phyloP scores from a whole-genome alignment of 2,329 filamentous ascomycete species.

The Purpureocillium lavendulum region DNA sequence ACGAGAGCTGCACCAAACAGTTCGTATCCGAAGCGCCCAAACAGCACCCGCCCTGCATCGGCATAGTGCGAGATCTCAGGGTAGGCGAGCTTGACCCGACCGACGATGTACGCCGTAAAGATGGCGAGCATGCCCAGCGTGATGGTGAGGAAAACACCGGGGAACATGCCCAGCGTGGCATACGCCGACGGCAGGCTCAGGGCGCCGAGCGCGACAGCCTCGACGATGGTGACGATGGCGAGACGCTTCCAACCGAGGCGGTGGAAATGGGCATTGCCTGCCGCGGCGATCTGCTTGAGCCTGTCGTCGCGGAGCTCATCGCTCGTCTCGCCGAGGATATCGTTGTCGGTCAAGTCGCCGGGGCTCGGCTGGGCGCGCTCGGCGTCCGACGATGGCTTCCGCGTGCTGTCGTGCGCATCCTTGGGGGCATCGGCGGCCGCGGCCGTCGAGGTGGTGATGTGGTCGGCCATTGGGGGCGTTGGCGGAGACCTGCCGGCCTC shows the following conservation, averaged over 20 bases:
- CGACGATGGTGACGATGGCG: constrained; percentile 45
- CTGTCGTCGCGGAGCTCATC: constrained; percentile 31
- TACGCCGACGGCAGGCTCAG: constrained; percentile 43
- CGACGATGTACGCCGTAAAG: constrained; percentile 37
- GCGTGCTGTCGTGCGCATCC: no score
- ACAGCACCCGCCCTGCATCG: constrained; percentile 55
- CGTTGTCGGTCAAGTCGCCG: constrained; percentile 13
- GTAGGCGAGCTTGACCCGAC: constrained; percentile 37
- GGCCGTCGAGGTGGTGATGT: no score
- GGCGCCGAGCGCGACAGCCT: constrained; percentile 45
- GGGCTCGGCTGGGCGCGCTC: no score
- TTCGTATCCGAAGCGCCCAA: constrained; percentile 52
- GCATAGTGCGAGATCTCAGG: constrained; percentile 57
- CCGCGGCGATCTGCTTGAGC: constrained; percentile 35
- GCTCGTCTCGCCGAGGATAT: constrained; percentile 21
- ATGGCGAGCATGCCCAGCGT: constrained; percentile 37
- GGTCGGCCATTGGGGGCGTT: no score
- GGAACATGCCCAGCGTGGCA: constrained; percentile 43
- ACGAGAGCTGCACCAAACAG: constrained; percentile 52
- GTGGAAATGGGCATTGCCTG: constrained; percentile 39
- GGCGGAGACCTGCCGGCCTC: no score
- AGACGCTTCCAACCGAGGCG: constrained; percentile 48
- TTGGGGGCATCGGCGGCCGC: no score
- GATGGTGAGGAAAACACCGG: constrained; percentile 32
- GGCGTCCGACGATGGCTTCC: no score